phyloP scores from a whole-genome alignment of 1,284 basidiomycete species.

The Trametes versicolor region DNA sequence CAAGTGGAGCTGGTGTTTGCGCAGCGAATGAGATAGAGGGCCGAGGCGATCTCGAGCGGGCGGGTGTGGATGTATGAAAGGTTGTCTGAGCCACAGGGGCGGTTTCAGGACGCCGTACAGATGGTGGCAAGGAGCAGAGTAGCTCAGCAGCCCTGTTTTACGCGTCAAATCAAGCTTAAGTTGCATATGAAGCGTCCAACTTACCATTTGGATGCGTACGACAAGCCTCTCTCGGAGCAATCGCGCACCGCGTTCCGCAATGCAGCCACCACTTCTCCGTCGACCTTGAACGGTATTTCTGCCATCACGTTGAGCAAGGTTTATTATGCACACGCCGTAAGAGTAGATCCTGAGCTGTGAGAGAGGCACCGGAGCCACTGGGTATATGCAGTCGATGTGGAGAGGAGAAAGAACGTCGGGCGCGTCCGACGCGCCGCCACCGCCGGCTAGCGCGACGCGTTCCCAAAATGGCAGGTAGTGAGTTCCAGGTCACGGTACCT shows the following conservation, averaged over 20 bases:
- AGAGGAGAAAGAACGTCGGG: slow-evolving; percentile 1
- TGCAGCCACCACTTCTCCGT: slow-evolving; percentile 51
- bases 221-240: slow-evolving; percentile 46
- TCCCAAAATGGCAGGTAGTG: slow-evolving; percentile 7
- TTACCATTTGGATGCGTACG: slow-evolving; percentile 77
- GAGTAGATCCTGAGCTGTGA: neutral
- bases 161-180: slow-evolving; percentile 16
- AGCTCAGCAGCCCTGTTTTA: slow-evolving; percentile 72
- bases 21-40: slow-evolving; percentile 47
- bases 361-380: neutral
- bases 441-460: slow-evolving; percentile 23
- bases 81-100: slow-evolving; percentile 38
- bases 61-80: slow-evolving; percentile 58
- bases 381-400: neutral
- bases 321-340: neutral
- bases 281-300: slow-evolving; percentile 34
- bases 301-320: neutral
- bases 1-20: slow-evolving; percentile 47
- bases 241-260: slow-evolving; percentile 65
- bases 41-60: slow-evolving; percentile 54
- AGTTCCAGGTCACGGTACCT: slow-evolving; percentile 13
- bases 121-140: slow-evolving; percentile 65
- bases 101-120: slow-evolving; percentile 47
- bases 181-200: slow-evolving; percentile 34
- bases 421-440: slow-evolving; percentile 18